phyloP scores from a whole-genome alignment of 176 grass and related monocot genomes.

The Triticum timopheevii region DNA sequence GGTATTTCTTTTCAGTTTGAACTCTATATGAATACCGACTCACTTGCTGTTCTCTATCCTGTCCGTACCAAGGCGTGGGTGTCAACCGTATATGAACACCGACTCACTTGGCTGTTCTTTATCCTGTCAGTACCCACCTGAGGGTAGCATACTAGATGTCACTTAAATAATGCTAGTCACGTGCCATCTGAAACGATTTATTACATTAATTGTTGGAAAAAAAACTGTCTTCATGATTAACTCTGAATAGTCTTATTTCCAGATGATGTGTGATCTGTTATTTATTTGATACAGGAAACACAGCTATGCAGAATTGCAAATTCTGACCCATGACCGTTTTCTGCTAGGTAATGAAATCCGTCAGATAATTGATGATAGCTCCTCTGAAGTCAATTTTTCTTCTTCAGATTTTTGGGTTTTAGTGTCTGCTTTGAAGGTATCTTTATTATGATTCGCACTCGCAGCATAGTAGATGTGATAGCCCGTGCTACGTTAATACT shows the following conservation, averaged over 20 bases:
- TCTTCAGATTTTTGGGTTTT: slow-evolving; percentile 97
- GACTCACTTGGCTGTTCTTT: background rate
- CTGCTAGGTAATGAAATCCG: slow-evolving; percentile 69
- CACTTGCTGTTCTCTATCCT: background rate
- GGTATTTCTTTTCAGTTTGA: background rate
- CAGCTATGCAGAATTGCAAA: background rate
- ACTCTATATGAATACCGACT: background rate
- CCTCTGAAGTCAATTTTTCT: slow-evolving; percentile 64
- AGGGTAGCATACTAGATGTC: background rate
- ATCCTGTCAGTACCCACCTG: background rate
- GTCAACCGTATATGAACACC: background rate
- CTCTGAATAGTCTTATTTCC: background rate
- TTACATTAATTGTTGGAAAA: background rate
- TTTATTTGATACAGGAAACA: background rate
- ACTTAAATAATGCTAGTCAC: background rate
- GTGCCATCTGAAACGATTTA: background rate
- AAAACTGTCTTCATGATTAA: background rate
- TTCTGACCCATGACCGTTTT: slow-evolving; percentile 25
- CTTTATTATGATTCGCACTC: slow-evolving; percentile 19
- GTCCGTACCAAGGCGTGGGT: background rate
- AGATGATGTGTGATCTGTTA: background rate
- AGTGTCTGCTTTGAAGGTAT: slow-evolving; percentile 97
- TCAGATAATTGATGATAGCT: slow-evolving; percentile 76
- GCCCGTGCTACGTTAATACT: background rate
- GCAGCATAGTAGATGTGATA: background rate